A percentile compares a stretch with the other conserved stretches of the same genome.
Evolutionary conservation across 352 stramenopile species (phyloP).

Genomic region (Phytophthora pistaciae): DNA sequence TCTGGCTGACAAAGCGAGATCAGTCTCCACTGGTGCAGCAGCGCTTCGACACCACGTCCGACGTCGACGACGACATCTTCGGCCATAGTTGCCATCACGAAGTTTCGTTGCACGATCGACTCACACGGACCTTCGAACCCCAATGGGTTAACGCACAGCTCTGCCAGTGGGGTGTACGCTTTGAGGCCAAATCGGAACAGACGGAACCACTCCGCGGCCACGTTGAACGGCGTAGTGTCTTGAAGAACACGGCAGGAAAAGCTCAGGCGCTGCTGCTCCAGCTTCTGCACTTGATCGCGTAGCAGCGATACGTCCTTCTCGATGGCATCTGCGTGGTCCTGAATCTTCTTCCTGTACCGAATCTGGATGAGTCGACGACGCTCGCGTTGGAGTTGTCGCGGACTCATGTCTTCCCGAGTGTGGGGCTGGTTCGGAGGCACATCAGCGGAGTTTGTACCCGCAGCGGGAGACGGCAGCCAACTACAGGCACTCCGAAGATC

Average conservation of each 20-base stretch:
- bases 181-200: conserved; percentile 7
- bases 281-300: background rate
- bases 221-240: conserved; percentile 1
- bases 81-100: conserved; percentile 3
- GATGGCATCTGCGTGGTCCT: background rate
- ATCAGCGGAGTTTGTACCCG: too few species aligned
- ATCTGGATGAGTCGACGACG: too few species aligned
- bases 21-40: background rate
- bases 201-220: conserved; percentile 7
- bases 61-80: background rate
- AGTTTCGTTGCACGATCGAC: background rate
- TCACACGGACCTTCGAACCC: background rate
- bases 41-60: conserved; percentile 1
- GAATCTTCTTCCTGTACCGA: background rate
- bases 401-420: too few species aligned
- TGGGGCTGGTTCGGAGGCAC: too few species aligned
- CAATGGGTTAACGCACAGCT: background rate
- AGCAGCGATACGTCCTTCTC: background rate
- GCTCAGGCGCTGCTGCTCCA: background rate
- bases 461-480: too few species aligned
- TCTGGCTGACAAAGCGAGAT: background rate
- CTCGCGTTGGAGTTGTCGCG: too few species aligned
- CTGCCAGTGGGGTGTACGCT: background rate
- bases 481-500: too few species aligned
- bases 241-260: background rate